Conservation (phyloP, 805 yeast species). For the Candida ponderosae region DNA sequence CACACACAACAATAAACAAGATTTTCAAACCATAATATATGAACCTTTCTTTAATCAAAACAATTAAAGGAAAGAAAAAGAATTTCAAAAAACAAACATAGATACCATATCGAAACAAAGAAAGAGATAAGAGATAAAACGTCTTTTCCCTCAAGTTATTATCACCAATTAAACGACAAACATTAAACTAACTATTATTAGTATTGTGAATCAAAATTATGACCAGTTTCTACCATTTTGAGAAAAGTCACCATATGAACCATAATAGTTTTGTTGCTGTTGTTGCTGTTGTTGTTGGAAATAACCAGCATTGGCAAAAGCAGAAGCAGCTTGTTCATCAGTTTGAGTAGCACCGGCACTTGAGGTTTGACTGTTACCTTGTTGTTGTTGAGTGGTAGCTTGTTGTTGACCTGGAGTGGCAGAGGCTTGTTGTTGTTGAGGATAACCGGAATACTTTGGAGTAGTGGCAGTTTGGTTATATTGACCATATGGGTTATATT, state of each 20-base stretch:
- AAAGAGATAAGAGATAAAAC: no score
- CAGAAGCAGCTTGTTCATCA: slow-evolving; percentile 3
- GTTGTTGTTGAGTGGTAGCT: neutral
- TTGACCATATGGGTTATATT: slow-evolving; percentile 5
- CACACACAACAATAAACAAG: no score
- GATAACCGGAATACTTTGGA: slow-evolving; percentile 1
- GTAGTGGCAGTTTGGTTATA: no score
- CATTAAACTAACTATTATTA: no score
- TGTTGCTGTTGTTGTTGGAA: slow-evolving; percentile 22
- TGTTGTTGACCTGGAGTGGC: neutral
- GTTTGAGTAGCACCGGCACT: slow-evolving; percentile 3
- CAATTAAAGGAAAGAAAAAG: no score
- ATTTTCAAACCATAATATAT: no score
- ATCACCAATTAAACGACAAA: no score
- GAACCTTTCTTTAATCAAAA: no score
- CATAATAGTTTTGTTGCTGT: slow-evolving; percentile 15
- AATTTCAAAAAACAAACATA: no score
- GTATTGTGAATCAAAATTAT: no score
- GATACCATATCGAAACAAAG: no score
- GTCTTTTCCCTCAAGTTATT: no score
- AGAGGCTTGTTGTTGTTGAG: slow-evolving; percentile 9
- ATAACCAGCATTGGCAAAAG: slow-evolving; percentile 9
- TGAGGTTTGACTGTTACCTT: neutral
- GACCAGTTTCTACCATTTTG: slow-evolving; percentile 9
- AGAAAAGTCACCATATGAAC: slow-evolving; percentile 8